Evolutionary conservation across 2,329 filamentous ascomycete genomes (phyloP), one percentile per base, ranked within the genome.

Genomic region (Zopfia rhizophila): DNA sequence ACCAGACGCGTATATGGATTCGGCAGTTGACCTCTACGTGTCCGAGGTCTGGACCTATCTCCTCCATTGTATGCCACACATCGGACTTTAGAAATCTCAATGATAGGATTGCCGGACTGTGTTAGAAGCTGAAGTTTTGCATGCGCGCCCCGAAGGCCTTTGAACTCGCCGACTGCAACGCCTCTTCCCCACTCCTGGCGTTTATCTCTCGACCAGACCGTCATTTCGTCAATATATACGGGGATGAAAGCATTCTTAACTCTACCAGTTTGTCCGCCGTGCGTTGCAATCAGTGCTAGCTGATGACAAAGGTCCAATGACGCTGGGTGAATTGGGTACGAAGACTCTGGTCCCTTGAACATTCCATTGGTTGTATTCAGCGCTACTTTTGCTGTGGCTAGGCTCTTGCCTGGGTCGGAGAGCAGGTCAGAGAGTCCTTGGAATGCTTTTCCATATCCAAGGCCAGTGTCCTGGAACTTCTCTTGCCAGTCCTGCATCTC

Each of bases 381-480:
- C 11, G 12, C 31, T 11, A 33, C 31, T 12, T 16, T 16, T 7
- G 31, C 31, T n/a, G 22, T 18, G 14, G 31, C 3, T 18, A 33
- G 12, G n/a, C 12, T 11, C 31, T 19, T 33, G n/a, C 12, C 12
- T 10, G 31, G 31, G 16, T 33, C n/a, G 2, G 13, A 13, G 6
- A 16, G 22, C 11, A 33, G 31, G 14, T 33, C 16, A 10, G 31
- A 33, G 3, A 33, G 31, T 7, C 31, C 31, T 18, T 33, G 31
- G 31, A 33, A 33, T 7, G 31, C 18, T 17, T 16, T 16, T 14
- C 31, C 31, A 18, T 33, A 33, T 10, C 31, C 31, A 7, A 33
- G 17, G 6, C 31, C 31, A 13, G 12, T 17, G 11, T 33, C 13
- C 12, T 16, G 8, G 16, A 33, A 33, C 16, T 33, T 33, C 8